Percentiles rank a stretch among this genome's conserved stretches.
Conservation (phyloP, 2,329 filamentous ascomycete species). For the Shiraia bambusicola region DNA sequence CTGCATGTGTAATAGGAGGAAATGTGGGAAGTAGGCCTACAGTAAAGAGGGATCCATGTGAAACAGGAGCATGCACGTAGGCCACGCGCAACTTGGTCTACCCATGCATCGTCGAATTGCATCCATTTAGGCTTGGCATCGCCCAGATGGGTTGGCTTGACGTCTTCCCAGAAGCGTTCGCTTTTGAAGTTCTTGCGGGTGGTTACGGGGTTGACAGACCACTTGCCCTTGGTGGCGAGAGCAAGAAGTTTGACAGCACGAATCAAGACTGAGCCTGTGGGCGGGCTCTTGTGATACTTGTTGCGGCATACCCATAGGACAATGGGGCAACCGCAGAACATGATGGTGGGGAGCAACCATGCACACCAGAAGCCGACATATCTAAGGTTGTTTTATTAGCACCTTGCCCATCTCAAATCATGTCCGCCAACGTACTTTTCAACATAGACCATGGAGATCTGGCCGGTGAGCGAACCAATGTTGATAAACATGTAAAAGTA, state of each 20-base stretch:
- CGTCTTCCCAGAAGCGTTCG: conserved; percentile 64
- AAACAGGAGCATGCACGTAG: conserved; percentile 45
- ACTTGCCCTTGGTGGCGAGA: conserved; percentile 64
- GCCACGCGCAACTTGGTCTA: conserved; percentile 56
- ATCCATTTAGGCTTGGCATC: conserved; percentile 67
- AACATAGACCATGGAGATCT: conserved; percentile 71
- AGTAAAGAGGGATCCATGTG: conserved; percentile 56
- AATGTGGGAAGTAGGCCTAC: conserved; percentile 14
- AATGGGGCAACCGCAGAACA: conserved; percentile 64
- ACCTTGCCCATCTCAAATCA: conserved; percentile 55
- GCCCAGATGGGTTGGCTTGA: conserved; percentile 66
- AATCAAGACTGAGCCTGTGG: conserved; percentile 70
- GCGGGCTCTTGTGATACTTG: conserved; percentile 63
- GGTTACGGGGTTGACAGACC: conserved; percentile 61
- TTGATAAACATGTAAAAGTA: conserved; percentile 56
- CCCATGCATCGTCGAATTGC: conserved; percentile 81
- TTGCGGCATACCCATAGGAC: conserved; percentile 63
- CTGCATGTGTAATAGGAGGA: neutral
- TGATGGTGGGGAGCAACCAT: conserved; percentile 65
- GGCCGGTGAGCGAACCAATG: conserved; percentile 66
- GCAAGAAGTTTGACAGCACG: conserved; percentile 65
- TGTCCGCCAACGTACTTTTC: conserved; percentile 66
- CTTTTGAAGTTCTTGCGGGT: conserved; percentile 62
- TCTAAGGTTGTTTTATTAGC: conserved; percentile 64
- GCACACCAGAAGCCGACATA: conserved; percentile 76